Evolutionary conservation across 1,139 yeast genomes (phyloP).

Genomic region (Magnusiomyces paraingens): DNA sequence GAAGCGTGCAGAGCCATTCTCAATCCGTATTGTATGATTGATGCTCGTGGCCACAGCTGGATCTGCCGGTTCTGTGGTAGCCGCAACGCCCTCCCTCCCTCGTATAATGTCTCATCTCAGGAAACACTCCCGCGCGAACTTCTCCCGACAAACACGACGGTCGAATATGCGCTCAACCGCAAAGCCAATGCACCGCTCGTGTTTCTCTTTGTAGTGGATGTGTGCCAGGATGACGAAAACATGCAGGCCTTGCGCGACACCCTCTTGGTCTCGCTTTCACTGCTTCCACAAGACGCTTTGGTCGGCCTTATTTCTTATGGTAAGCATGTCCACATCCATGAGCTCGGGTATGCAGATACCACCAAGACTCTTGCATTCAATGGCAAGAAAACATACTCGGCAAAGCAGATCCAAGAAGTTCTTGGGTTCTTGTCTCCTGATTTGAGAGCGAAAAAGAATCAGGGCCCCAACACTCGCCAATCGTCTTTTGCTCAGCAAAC

Average conservation of each 20-base stretch:
- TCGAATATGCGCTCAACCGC: conserved; percentile 54
- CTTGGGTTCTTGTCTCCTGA: conserved; percentile 48
- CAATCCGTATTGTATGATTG: conserved; percentile 49
- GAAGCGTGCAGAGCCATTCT: conserved; percentile 49
- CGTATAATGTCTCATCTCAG: conserved; percentile 21
- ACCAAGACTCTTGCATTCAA: conserved; percentile 43
- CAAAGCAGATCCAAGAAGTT: conserved; percentile 45
- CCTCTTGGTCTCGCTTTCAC: conserved; percentile 45
- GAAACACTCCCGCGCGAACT: conserved; percentile 29
- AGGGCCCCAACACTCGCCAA: conserved; percentile 1
- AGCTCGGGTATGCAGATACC: conserved; percentile 39
- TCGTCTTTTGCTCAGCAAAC: conserved; percentile 10
- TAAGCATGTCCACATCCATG: conserved; percentile 58
- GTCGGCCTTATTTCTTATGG: conserved; percentile 55
- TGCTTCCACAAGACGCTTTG: conserved; percentile 49
- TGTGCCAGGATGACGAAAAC: conserved; percentile 47
- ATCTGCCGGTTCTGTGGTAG: conserved; percentile 56
- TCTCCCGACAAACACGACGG: conserved; percentile 43
- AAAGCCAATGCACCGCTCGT: conserved; percentile 38
- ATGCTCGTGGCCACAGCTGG: conserved; percentile 47
- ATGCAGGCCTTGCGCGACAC: conserved; percentile 54
- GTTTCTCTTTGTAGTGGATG: conserved; percentile 61
- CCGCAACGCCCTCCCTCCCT: conserved; percentile 46
- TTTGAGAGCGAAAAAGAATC: conserved; percentile 24
- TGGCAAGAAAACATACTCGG: conserved; percentile 51